Evolutionary conservation across 352 stramenopile species (phyloP).

Genomic region (Phytophthora multivora): DNA sequence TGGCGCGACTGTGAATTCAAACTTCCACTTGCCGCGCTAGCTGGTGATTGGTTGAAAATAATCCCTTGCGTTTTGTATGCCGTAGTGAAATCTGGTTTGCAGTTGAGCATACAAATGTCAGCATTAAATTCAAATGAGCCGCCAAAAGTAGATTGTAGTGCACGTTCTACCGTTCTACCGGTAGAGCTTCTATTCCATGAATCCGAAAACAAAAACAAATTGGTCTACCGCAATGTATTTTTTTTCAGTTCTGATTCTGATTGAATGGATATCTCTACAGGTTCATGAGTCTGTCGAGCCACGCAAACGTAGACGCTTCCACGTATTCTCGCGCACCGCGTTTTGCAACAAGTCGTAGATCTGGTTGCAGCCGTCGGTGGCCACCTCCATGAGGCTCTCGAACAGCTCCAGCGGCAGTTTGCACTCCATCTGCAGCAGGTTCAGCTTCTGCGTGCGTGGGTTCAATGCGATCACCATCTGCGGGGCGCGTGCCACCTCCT

Average conservation of each 20-base stretch:
- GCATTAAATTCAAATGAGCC: constrained; percentile 22
- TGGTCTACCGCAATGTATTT: no score
- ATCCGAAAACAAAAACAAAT: no score
- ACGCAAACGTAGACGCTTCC: constrained; percentile 72
- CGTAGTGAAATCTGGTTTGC: constrained; percentile 1
- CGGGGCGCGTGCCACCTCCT: constrained; percentile 86
- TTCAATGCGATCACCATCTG: constrained; percentile 90
- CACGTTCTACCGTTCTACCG: constrained; percentile 9
- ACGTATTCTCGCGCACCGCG: constrained; percentile 86
- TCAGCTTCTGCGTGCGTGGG: constrained; percentile 87
- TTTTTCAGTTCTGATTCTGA: neutral
- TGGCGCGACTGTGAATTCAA: constrained; percentile 36
- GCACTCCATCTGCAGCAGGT: constrained; percentile 91
- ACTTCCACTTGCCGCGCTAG: constrained; percentile 40
- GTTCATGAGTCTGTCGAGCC: constrained; percentile 43
- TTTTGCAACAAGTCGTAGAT: constrained; percentile 88
- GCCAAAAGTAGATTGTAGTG: constrained; percentile 4
- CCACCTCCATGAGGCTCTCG: constrained; percentile 82
- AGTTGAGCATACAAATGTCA: constrained; percentile 24
- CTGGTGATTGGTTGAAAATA: constrained; percentile 30
- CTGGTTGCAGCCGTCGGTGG: constrained; percentile 82
- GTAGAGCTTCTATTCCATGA: no score
- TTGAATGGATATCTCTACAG: neutral
- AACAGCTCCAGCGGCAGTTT: constrained; percentile 90
- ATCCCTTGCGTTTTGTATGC: neutral